Evolutionary conservation across 345 rosid genomes (phyloP), one percentile per base, ranked within the genome.

Genomic region (Sisymbrium irio): DNA sequence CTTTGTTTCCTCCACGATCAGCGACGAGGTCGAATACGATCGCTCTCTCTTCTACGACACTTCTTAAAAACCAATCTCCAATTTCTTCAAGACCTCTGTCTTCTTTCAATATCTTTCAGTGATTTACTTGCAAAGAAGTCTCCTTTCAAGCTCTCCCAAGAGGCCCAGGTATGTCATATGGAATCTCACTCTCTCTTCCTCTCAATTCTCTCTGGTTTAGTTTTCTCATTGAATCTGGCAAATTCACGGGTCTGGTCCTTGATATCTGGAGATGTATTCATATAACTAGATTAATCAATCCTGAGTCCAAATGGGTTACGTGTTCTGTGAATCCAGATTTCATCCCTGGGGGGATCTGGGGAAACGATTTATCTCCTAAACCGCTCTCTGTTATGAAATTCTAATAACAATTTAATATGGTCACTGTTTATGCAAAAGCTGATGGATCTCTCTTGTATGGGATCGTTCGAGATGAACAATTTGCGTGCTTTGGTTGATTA

Each of bases 21-120:
- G 22, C 67, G 71, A 76, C 80, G 46, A 69, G 59, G 50, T 46
- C 66, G 74, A 19, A 70, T 35, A 45, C 80, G 80, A 77, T 71
- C 76, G 41, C 60, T 35, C 47, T 55, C 61, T 25, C 60, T 28
- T 51, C 74, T 51, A 44, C 45, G 10, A 30, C 54, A 36, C 4
- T 53, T 54, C 41, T 14, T 54, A 28, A 9, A 22, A 61, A 68
- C 3, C 25, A 22, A 22, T 22, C 3, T 22, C 25, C 41, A 73
- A 28, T 46, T 15, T 67, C 62, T 67, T 27, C 62, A 57, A 13
- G 25, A 0, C 7, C 62, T 59, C 44, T 39, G 1, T 57, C 11
- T 10, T 19, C 15, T 14, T 39, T 35, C 18, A 9, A 53, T 33
- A 37, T n/a, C 7, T 49, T 8, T 56, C 45, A 75, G 78, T 60